Percentiles rank a stretch among this genome's conserved stretches.
Evolutionary conservation across 208 protist species (phyloP).

Genomic region (Trypanosoma boissoni): DNA sequence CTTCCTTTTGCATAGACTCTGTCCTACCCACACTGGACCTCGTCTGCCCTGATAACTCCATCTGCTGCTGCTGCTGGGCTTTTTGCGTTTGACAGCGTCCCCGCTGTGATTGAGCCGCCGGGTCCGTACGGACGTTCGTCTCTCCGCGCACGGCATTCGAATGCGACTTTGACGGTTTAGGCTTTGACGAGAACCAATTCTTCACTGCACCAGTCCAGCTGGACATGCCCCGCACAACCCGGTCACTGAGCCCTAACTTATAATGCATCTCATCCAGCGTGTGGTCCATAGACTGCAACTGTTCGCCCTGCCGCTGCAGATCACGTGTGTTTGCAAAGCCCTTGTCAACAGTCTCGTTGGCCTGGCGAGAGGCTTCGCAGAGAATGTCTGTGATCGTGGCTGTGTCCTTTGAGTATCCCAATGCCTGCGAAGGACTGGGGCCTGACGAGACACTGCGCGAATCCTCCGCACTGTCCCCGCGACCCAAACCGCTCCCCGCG

Average conservation of each 20-base stretch:
- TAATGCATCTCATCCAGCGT: constrained; percentile 13
- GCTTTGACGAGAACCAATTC: constrained; percentile 16
- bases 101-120: no score
- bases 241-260: constrained; percentile 15
- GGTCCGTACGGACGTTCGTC: background rate
- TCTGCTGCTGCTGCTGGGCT: background rate
- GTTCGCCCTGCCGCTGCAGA: constrained; percentile 21
- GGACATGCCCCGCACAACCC: constrained; percentile 10
- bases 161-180: background rate
- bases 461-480: no score
- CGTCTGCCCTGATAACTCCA: background rate
- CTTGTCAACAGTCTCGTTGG: constrained; percentile 8
- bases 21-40: background rate
- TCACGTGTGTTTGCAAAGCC: background rate
- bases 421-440: no score
- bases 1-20: constrained; percentile 7
- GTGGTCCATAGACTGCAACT: constrained; percentile 6
- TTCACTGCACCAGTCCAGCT: constrained; percentile 12
- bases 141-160: background rate
- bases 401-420: background rate
- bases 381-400: constrained; percentile 8
- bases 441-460: no score
- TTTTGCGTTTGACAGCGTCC: no score
- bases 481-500: no score
- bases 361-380: constrained; percentile 9